A percentile compares a stretch with the other conserved stretches of the same genome.
Conservation (phyloP, 2,329 filamentous ascomycete species). For the Exophiala sideris region DNA sequence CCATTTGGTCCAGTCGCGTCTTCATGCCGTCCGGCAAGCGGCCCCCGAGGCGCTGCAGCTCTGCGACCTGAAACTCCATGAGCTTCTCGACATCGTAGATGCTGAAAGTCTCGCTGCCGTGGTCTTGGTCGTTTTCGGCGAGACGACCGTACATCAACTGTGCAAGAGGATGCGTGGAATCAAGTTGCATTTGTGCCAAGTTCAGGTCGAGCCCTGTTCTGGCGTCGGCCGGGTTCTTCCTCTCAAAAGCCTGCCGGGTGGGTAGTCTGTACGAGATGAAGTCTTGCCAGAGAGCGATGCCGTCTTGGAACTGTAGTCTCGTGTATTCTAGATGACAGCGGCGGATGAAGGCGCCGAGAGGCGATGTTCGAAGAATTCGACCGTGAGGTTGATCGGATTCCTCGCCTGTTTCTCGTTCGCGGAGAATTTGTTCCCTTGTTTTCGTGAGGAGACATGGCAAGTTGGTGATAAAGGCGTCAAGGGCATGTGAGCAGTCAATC, state of each 20-base stretch:
- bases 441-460: constrained; percentile 59
- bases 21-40: constrained; percentile 73
- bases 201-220: constrained; percentile 60
- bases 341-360: constrained; percentile 76
- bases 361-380: constrained; percentile 67
- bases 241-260: constrained; percentile 61
- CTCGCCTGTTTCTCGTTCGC: constrained; percentile 53
- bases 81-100: constrained; percentile 76
- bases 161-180: constrained; percentile 47
- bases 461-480: constrained; percentile 71
- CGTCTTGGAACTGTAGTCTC: constrained; percentile 74
- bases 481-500: constrained; percentile 73
- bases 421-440: constrained; percentile 59
- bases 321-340: constrained; percentile 75
- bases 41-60: constrained; percentile 79
- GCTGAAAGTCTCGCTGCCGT: constrained; percentile 47
- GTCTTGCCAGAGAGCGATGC: constrained; percentile 72
- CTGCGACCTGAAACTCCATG: constrained; percentile 82
- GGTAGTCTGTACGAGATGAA: constrained; percentile 79
- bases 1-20: constrained; percentile 64
- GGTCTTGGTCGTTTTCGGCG: constrained; percentile 30
- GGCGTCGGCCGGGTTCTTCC: constrained; percentile 47
- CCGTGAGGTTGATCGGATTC: constrained; percentile 42
- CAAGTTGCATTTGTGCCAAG: constrained; percentile 57
- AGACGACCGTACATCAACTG: constrained; percentile 51